phyloP scores from a whole-genome alignment of 805 yeast genomes.

The Yarrowia osloensis region DNA sequence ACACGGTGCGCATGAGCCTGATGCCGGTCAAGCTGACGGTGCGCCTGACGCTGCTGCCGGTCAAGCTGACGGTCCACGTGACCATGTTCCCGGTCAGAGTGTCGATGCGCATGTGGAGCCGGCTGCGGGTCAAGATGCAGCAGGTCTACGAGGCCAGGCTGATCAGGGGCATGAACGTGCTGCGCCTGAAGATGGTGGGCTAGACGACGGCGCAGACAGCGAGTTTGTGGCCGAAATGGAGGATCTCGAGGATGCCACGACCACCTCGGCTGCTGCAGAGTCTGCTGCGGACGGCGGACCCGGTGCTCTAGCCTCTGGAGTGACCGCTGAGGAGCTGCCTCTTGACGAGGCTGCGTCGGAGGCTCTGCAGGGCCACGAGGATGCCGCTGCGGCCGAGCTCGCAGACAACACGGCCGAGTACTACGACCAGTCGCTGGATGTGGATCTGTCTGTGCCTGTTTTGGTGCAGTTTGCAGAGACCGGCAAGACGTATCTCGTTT shows the following conservation, averaged over 20 bases:
- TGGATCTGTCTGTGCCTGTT: slow-evolving; percentile 11
- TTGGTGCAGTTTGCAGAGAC: not conserved
- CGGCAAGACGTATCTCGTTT: slow-evolving; percentile 3
- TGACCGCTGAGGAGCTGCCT: not conserved
- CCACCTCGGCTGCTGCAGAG: not conserved
- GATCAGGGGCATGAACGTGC: slow-evolving; percentile 23
- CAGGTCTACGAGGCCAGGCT: slow-evolving; percentile 20
- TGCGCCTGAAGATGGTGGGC: slow-evolving; percentile 14
- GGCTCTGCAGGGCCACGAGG: slow-evolving; percentile 20
- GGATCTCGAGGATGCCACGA: not conserved
- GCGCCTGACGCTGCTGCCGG: slow-evolving; percentile 16
- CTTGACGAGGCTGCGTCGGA: slow-evolving; percentile 5
- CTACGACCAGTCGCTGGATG: slow-evolving; percentile 8
- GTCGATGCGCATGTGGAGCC: slow-evolving; percentile 25
- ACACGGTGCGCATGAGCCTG: slow-evolving; percentile 18
- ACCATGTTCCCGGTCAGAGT: slow-evolving; percentile 16
- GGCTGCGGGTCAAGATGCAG: slow-evolving; percentile 11
- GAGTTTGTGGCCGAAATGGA: not conserved
- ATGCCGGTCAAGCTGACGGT: slow-evolving; percentile 21
- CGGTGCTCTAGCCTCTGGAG: not conserved
- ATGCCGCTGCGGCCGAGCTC: slow-evolving; percentile 1
- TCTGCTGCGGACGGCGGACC: not conserved
- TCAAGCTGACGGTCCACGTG: slow-evolving; percentile 17
- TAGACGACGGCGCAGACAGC: not conserved
- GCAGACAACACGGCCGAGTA: not conserved